These are phyloP conservation scores for Filosporella fistucella DNA, from an alignment of 495 filamentous ascomycete species.

Conservation along the genomic window DNA sequence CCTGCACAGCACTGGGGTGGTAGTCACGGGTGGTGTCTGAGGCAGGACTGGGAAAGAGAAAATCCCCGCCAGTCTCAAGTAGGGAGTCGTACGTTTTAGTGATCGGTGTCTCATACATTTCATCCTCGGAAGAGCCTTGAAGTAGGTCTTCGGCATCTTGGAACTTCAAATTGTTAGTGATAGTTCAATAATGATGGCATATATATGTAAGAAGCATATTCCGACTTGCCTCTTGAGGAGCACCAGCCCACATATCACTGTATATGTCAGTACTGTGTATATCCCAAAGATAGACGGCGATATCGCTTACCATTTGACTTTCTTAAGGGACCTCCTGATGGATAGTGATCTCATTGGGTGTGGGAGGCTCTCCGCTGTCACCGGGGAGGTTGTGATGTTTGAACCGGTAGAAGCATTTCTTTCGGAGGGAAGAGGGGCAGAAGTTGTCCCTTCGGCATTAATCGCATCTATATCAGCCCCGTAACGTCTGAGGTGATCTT, in stretches of 20 bases:
- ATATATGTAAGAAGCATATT: too few species aligned
- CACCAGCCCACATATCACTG: conserved; percentile 9
- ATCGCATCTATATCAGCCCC: conserved; percentile 19
- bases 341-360: conserved; percentile 26
- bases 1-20: conserved; percentile 20
- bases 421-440: too few species aligned
- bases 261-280: too few species aligned
- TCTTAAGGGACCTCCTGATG: conserved; percentile 9
- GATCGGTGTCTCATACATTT: conserved; percentile 8
- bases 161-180: conserved; percentile 2
- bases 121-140: conserved; percentile 17
- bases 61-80: conserved; percentile 1
- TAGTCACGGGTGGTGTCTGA: conserved; percentile 1
- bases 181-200: too few species aligned
- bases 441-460: too few species aligned
- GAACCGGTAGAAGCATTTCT: too few species aligned
- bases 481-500: conserved; percentile 24
- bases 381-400: too few species aligned
- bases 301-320: conserved; percentile 11
- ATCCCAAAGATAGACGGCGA: too few species aligned
- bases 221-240: conserved; percentile 2
- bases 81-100: conserved; percentile 6
- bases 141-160: conserved; percentile 15
- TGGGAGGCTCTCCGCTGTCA: conserved; percentile 4
- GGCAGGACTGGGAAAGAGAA: conserved; percentile 6